Evolutionary conservation across 1,284 basidiomycete genomes (phyloP).

Genomic region (Agroathelia rolfsii): DNA sequence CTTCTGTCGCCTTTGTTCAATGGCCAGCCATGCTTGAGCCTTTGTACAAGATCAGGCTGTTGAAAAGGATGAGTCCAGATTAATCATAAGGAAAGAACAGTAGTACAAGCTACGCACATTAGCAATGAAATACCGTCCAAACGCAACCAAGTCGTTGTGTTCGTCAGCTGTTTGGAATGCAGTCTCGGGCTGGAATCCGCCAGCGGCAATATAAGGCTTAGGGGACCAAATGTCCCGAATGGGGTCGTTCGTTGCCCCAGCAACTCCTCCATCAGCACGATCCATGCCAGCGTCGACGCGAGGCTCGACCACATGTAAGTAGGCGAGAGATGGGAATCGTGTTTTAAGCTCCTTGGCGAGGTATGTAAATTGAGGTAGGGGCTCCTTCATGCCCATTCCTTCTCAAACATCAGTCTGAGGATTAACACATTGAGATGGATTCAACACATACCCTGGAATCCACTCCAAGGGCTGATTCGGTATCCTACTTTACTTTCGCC

Average conservation of each 20-base stretch:
- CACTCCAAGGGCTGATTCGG: conserved; percentile 43
- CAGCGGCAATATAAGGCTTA: conserved; percentile 24
- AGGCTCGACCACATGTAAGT: conserved; percentile 47
- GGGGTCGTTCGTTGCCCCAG: conserved; percentile 22
- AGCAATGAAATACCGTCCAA: conserved; percentile 39
- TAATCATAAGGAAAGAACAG: neutral
- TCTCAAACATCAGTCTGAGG: conserved; percentile 27
- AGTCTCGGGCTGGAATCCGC: conserved; percentile 22
- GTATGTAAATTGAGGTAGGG: conserved; percentile 30
- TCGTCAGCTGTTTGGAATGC: conserved; percentile 20
- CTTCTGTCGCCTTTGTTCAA: conserved; percentile 14
- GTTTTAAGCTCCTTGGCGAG: conserved; percentile 22
- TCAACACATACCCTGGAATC: conserved; percentile 23
- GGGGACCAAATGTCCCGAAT: conserved; percentile 24
- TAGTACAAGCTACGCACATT: conserved; percentile 25
- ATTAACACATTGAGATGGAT: neutral
- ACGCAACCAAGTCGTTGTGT: conserved; percentile 30
- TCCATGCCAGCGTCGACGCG: conserved; percentile 18
- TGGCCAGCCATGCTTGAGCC: conserved; percentile 21
- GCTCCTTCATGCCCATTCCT: conserved; percentile 25
- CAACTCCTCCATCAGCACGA: conserved; percentile 4
- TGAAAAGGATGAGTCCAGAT: neutral
- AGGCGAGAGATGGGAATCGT: conserved; percentile 38
- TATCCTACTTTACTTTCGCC: conserved; percentile 35
- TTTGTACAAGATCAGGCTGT: conserved; percentile 38